Base-by-base conservation (phyloP, 1,284 basidiomycete genomes). In the Moesziomyces aphidis region DNA sequence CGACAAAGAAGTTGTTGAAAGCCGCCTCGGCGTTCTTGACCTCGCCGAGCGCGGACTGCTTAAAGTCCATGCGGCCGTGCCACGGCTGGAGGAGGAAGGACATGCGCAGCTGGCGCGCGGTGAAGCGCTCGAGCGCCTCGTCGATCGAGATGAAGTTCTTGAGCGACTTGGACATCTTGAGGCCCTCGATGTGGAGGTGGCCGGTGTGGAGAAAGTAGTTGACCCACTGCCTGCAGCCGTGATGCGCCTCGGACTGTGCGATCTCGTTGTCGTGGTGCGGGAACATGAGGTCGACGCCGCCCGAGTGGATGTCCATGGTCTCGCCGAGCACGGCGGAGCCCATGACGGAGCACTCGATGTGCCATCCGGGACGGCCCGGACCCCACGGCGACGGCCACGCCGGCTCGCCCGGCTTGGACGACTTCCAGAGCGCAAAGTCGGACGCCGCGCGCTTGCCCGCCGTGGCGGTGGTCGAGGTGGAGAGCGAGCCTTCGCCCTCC, bases 111-210 rank as follows among this genome's bases (percentile, higher is more conserved):
- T 99, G 96, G 13, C 97, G 89, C 5, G 97, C 89, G 2, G 92
- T 89, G 85, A 93, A 93, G 81, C 89, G 91, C 82, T 90, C 87
- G 19, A 99, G 86, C n/a, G 97, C 95, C 86, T 98, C 94, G 81
- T 97, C 93, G 78, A 99, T 97, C 8, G 96, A 97, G 82, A 99
- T 98, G 82, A 99, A 99, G 85, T 99, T 99, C 86, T 99, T 99
- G 65, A 99, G 87, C 9, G 94, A 97, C 86, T 99, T 99, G 87
- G 93, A 95, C 97, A 99, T 99, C 86, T 99, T 99, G 70, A 97
- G 87, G 21, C 97, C 97, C 85, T 98, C 95, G 80, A 99, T 99
- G 86, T 99, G 95, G 42, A 99, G 87, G 87, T 99, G 97, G 5
- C 97, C 97, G 0, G 96, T 99, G 86, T 99, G 97, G 58, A 99